Percentiles rank a stretch among this genome's conserved stretches.
These are phyloP conservation scores for Prosopis cineraria DNA, from an alignment of 306 rosid genomes.

Conservation along the genomic window DNA sequence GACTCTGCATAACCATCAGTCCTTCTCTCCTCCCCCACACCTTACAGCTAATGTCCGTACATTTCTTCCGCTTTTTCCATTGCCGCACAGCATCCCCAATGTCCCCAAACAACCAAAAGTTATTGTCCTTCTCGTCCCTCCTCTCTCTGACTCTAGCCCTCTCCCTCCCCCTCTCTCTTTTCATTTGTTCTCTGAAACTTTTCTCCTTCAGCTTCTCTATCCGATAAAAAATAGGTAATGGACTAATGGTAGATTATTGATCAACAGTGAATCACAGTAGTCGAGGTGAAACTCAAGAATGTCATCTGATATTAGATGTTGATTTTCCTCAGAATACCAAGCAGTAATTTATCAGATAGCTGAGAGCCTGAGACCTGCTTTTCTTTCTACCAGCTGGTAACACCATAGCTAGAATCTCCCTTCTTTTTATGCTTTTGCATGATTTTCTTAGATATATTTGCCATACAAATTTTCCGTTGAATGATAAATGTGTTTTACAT, in stretches of 20 bases:
- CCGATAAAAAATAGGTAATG: background rate
- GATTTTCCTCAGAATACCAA: constrained; percentile 18
- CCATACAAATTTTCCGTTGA: background rate
- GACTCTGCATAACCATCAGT: too few species aligned
- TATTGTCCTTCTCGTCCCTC: background rate
- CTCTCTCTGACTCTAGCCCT: constrained; percentile 18
- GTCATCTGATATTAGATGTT: background rate
- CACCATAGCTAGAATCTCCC: background rate
- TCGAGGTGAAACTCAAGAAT: background rate
- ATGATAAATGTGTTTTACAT: background rate
- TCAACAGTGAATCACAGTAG: background rate
- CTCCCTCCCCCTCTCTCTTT: background rate
- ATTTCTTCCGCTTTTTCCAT: too few species aligned
- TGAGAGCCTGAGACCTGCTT: constrained; percentile 28
- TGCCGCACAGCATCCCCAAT: too few species aligned
- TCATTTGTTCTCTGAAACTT: background rate
- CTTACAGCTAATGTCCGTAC: too few species aligned
- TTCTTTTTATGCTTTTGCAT: background rate
- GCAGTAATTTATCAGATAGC: constrained; percentile 36
- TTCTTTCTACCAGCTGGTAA: constrained; percentile 26
- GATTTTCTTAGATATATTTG: background rate
- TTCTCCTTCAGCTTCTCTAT: constrained; percentile 11
- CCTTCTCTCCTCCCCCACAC: too few species aligned
- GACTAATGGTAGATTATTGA: background rate
- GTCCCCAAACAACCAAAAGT: constrained; percentile 24